Evolutionary conservation across 768 basidiomycete genomes (phyloP).

Genomic region (Nidularia sp.): DNA sequence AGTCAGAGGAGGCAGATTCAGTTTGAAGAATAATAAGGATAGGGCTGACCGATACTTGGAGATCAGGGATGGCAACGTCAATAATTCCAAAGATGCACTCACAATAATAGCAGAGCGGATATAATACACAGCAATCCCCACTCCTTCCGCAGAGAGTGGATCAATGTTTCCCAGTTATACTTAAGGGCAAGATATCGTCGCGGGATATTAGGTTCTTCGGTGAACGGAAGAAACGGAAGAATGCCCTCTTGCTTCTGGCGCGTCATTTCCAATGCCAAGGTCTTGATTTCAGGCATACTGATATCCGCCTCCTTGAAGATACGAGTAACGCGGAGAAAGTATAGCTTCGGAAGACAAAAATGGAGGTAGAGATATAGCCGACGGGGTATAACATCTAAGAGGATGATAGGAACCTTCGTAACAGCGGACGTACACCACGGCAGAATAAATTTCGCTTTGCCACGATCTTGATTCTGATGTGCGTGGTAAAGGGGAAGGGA

Average conservation of each 20-base stretch:
- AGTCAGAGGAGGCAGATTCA: slow-evolving; percentile 39
- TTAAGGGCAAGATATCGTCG: too few relatives aligned
- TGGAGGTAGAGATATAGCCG: slow-evolving; percentile 32
- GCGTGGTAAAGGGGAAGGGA: not conserved
- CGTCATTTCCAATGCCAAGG: slow-evolving; percentile 14
- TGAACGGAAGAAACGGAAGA: too few relatives aligned
- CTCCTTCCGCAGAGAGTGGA: not conserved
- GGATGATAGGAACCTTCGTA: not conserved
- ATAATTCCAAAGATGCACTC: slow-evolving; percentile 54
- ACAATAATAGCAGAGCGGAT: slow-evolving; percentile 26
- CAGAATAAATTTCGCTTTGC: not conserved
- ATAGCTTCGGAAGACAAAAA: slow-evolving; percentile 57
- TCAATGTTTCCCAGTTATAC: not conserved
- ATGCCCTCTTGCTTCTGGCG: not conserved
- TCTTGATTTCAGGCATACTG: slow-evolving; percentile 48
- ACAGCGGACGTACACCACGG: not conserved
- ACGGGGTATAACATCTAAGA: slow-evolving; percentile 20
- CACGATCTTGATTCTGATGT: not conserved
- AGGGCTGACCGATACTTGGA: slow-evolving; percentile 12
- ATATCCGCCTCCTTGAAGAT: slow-evolving; percentile 66
- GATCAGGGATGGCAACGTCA: slow-evolving; percentile 14
- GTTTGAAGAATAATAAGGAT: slow-evolving; percentile 31
- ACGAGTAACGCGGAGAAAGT: slow-evolving; percentile 61
- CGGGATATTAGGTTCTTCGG: too few relatives aligned
- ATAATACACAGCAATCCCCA: slow-evolving; percentile 4